phyloP scores from a whole-genome alignment of 768 basidiomycete species.

The Boletus rubescentipes region DNA sequence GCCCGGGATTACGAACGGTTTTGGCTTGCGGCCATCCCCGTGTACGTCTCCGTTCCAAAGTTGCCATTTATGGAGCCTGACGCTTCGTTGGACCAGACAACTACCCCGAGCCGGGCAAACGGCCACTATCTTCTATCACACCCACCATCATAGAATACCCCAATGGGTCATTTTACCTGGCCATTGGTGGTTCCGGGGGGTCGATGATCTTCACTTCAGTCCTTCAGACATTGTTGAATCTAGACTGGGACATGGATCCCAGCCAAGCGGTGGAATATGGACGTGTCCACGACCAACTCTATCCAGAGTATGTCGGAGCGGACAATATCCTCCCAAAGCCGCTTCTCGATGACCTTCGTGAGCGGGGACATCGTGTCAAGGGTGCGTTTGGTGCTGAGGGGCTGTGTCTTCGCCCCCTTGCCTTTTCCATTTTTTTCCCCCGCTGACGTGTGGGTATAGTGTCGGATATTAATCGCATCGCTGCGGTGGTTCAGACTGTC shows the following conservation, averaged over 20 bases:
- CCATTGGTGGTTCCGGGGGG: conserved; percentile 86
- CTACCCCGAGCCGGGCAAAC: conserved; percentile 85
- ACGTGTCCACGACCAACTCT: conserved; percentile 85
- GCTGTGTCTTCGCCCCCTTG: neutral
- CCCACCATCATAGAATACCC: conserved; percentile 78
- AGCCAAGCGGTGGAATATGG: conserved; percentile 82
- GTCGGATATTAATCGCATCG: conserved; percentile 65
- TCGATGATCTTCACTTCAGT: conserved; percentile 79
- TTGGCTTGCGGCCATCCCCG: conserved; percentile 79
- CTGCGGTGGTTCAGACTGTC: conserved; percentile 75
- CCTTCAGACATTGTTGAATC: conserved; percentile 75
- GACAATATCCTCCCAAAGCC: conserved; percentile 60
- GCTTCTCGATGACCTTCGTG: conserved; percentile 54
- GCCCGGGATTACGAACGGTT: conserved; percentile 80
- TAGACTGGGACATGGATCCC: conserved; percentile 76
- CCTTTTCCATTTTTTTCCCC: neutral
- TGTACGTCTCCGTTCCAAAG: conserved; percentile 43
- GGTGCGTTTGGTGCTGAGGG: conserved; percentile 38
- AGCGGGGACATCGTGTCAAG: conserved; percentile 70
- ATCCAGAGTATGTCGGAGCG: conserved; percentile 57
- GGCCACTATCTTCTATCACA: conserved; percentile 82
- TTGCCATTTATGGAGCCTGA: neutral
- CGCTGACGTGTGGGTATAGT: conserved; percentile 37
- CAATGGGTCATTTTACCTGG: conserved; percentile 71
- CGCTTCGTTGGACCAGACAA: conserved; percentile 54